Conservation (phyloP, 1,284 basidiomycete species). For the Melampsora medusae region DNA sequence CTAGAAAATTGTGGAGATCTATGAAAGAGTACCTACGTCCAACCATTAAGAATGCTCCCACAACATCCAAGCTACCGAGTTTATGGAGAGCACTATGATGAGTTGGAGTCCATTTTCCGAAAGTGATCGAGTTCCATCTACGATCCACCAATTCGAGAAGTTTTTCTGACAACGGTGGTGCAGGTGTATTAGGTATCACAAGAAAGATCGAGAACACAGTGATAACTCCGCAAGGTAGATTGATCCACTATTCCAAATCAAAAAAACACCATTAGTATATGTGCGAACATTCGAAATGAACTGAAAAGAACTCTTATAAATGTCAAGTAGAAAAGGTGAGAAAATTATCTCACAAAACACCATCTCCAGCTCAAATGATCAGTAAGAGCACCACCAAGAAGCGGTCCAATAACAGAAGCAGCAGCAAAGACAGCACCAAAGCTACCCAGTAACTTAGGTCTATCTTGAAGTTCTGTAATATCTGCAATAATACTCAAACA, state of each 20-base stretch:
- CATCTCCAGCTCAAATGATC: slow-evolving; percentile 54
- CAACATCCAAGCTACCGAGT: neutral
- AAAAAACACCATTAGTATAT: neutral
- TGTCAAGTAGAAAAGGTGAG: no score
- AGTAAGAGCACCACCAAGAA: slow-evolving; percentile 52
- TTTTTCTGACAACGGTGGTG: neutral
- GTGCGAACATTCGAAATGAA: neutral
- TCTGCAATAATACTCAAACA: slow-evolving; percentile 58
- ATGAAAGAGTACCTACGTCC: neutral
- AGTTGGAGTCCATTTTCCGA: neutral
- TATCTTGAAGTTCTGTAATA: slow-evolving; percentile 55
- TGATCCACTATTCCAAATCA: neutral
- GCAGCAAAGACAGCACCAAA: slow-evolving; percentile 50
- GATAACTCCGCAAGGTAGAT: slow-evolving; percentile 7
- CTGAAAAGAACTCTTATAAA: neutral
- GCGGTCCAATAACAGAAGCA: slow-evolving; percentile 51
- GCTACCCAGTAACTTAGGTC: slow-evolving; percentile 56
- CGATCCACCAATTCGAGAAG: neutral
- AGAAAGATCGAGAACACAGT: slow-evolving; percentile 2
- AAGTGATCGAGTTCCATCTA: neutral
- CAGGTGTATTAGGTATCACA: slow-evolving; percentile 4
- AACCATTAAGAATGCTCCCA: slow-evolving; percentile 1
- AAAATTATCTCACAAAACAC: slow-evolving; percentile 26
- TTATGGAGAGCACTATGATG: neutral
- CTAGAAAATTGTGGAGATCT: no score